Conservation (phyloP, 306 rosid species). For the Malus asiatica region DNA sequence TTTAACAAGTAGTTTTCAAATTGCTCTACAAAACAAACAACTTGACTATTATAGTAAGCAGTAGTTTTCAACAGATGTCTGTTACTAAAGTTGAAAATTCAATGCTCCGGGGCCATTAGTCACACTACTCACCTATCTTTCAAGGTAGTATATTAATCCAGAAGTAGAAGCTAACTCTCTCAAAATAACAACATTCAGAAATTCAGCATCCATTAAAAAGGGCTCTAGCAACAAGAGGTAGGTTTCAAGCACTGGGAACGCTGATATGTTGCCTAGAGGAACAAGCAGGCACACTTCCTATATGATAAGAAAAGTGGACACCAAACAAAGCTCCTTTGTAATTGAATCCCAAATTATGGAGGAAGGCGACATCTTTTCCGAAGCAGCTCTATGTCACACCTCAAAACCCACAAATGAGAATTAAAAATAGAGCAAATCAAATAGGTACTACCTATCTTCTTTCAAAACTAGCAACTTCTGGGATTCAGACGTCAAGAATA, state of each 20-base stretch:
- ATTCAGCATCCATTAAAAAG: too few species aligned
- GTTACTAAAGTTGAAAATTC: not conserved
- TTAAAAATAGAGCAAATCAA: not conserved
- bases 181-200: too few species aligned
- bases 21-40: not conserved
- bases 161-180: too few species aligned
- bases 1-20: not conserved
- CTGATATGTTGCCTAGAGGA: not conserved
- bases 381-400: not conserved
- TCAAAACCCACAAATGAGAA: not conserved
- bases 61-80: not conserved
- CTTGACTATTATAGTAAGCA: not conserved
- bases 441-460: too few species aligned
- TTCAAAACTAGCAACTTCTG: too few species aligned
- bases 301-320: not conserved
- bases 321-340: not conserved
- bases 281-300: not conserved
- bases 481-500: too few species aligned
- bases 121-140: not conserved
- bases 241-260: not conserved
- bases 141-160: too few species aligned
- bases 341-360: not conserved
- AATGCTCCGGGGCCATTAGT: not conserved
- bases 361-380: not conserved
- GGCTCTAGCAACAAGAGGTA: not conserved